Conservation (phyloP, 768 basidiomycete genomes). For the Leccinum subtestaceum region DNA sequence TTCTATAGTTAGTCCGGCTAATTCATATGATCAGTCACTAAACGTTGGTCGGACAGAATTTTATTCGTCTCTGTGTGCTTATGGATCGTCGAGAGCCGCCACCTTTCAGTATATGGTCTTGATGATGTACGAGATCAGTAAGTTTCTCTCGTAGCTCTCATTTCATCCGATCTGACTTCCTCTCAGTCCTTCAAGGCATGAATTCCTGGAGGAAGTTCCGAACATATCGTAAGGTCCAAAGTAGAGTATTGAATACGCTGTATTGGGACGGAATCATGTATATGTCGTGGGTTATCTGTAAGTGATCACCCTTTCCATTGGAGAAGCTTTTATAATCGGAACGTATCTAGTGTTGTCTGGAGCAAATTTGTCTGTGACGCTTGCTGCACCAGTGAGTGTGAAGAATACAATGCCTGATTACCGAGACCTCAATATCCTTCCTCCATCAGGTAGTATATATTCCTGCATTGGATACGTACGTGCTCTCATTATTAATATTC, state of each 20-base stretch:
- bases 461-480: constrained; percentile 23
- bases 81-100: constrained; percentile 14
- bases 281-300: constrained; percentile 24
- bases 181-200: constrained; percentile 25
- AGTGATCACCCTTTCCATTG: background rate
- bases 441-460: constrained; percentile 14
- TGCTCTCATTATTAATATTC: background rate
- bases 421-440: background rate
- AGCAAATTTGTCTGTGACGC: constrained; percentile 14
- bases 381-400: constrained; percentile 21
- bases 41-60: constrained; percentile 10
- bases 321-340: background rate
- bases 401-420: too few species aligned
- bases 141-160: background rate
- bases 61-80: constrained; percentile 18
- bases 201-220: constrained; percentile 24
- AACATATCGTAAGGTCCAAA: constrained; percentile 19
- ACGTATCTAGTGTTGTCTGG: constrained; percentile 13
- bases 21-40: background rate
- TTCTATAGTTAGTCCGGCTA: constrained; percentile 20
- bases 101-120: constrained; percentile 15
- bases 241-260: constrained; percentile 19
- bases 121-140: constrained; percentile 23
- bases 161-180: background rate
- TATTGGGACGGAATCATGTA: constrained; percentile 30